Base-by-base conservation (phyloP, 2,329 filamentous ascomycete genomes). In the Hypomyces rosellus region DNA sequence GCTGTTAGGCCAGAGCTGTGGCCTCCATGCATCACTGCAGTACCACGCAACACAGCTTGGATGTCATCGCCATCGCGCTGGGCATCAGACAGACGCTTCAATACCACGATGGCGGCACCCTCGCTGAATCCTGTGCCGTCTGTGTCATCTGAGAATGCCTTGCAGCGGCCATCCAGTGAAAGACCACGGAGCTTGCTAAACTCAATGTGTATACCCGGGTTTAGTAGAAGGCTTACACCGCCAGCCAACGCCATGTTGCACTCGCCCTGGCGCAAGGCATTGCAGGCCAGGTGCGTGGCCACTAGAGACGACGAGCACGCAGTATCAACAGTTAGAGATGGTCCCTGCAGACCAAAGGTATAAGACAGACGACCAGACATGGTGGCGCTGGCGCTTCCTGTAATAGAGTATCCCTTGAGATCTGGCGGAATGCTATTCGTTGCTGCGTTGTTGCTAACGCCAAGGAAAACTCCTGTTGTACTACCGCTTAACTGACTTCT, bases 221-320 rank as follows among this genome's bases (percentile, higher is more conserved):
- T 57, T 9, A 50, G 36, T 43, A 59, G 15, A 3, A 59, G 46
- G 25, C 45, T 57, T 3, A 55, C 50, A 4, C 54, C 57, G 22
- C 57, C 54, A 9, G 54, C 34, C 2, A 59, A 6, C n/a, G 54
- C 57, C 43, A 50, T 50, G 45, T 53, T 49, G 46, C 55, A 58
- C 34, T 56, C 54, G 9, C 52, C 52, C 1, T 37, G 36, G 4
- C 41, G 52, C 46, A 78, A 58, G 48, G 70, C 72, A 55, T 74
- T 71, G 56, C 69, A 74, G 4, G 74, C 75, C 46, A 71, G 61
- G 47, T 78, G 74, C 16, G 77, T 63, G 14, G 74, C 69, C 14
- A 74, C 69, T 54, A 78, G 61, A 52, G 69, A 72, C 4, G 73
- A 74, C 1, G 74, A 77, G 54, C 74, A 78, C 11, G 73, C 75